Evolutionary conservation across 2,329 filamentous ascomycete genomes (phyloP).

Genomic region (Colletotrichum australisinense): DNA sequence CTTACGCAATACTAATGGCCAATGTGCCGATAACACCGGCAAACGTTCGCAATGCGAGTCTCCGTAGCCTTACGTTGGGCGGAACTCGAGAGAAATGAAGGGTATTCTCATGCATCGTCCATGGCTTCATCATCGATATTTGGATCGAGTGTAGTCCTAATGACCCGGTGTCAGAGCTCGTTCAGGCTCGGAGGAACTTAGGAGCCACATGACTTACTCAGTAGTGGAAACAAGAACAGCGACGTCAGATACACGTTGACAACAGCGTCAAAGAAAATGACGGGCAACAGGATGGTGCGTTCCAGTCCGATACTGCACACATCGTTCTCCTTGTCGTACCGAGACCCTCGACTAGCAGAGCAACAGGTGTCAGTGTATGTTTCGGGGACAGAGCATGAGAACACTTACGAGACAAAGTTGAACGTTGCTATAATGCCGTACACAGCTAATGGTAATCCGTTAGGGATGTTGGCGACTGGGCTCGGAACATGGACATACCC

Average conservation of each 20-base stretch:
- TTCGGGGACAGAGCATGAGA: too few species aligned
- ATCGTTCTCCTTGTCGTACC: not conserved
- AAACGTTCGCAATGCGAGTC: slow-evolving; percentile 3
- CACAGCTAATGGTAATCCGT: not conserved
- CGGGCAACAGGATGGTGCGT: not conserved
- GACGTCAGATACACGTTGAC: slow-evolving; percentile 22
- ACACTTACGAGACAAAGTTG: not conserved
- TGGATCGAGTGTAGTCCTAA: slow-evolving; percentile 10
- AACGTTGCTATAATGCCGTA: not conserved
- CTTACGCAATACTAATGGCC: not conserved
- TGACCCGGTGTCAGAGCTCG: not conserved
- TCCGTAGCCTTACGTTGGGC: not conserved
- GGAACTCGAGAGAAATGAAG: not conserved
- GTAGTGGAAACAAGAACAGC: slow-evolving; percentile 7
- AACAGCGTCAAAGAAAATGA: slow-evolving; percentile 13
- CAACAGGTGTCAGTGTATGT: not conserved
- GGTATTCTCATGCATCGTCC: not conserved
- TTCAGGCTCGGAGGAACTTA: not conserved
- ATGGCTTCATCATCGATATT: not conserved
- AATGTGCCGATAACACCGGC: not conserved
- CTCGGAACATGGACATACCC: not conserved
- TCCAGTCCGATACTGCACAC: not conserved
- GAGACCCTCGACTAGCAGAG: not conserved
- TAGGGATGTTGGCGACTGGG: not conserved
- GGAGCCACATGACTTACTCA: not conserved